Base-by-base conservation (phyloP, 2,329 filamentous ascomycete genomes). In the Leptodontidium sp. region DNA sequence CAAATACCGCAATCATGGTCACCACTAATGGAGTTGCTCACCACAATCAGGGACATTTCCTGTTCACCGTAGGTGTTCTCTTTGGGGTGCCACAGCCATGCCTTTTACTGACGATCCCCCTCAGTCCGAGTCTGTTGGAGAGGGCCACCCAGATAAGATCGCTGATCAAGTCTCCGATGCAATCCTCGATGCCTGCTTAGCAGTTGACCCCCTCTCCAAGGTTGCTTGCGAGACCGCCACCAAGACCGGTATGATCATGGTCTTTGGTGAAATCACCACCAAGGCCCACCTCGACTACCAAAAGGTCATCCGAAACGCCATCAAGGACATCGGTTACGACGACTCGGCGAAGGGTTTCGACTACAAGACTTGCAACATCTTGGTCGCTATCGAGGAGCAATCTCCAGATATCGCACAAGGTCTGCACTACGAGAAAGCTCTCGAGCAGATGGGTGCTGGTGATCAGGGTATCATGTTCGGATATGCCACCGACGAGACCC, bases 381-480 rank as follows among this genome's bases (percentile, higher is more conserved):
- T 98, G 77, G 94, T 98, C 78, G 96, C 95, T 84, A 98, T 99
- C 83, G 96, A 99, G 91, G 90, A 99, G 86, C 96, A 99, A 86
- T 98, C 95, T 70, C 93, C 95, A 79, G 96, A 99, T 84, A 99
- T 99, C 80, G 96, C 96, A 77, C 96, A 98, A 86, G 96, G 96
- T 88, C 93, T 99, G 68, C 93, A 98, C 88, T 97, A 97, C 83
- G 96, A 99, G 75, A 89, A 98, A 87, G 94, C 93, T 76, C 91
- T 99, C 61, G 96, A 99, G 90, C 91, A 97, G 85, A 91, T 99
- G 75, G 96, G 96, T 84, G 96, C 96, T 73, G 96, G 96, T 91
- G 96, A 99, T 85, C 96, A 99, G 88, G 96, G 96, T 88, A 98
- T 99, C 88, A 99, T 99, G 96, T 99, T 99, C 84, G 96, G 96